These are phyloP conservation scores for Chaetoscypha palmicola DNA, from an alignment of 2,329 filamentous ascomycete genomes.

Conservation along the genomic window DNA sequence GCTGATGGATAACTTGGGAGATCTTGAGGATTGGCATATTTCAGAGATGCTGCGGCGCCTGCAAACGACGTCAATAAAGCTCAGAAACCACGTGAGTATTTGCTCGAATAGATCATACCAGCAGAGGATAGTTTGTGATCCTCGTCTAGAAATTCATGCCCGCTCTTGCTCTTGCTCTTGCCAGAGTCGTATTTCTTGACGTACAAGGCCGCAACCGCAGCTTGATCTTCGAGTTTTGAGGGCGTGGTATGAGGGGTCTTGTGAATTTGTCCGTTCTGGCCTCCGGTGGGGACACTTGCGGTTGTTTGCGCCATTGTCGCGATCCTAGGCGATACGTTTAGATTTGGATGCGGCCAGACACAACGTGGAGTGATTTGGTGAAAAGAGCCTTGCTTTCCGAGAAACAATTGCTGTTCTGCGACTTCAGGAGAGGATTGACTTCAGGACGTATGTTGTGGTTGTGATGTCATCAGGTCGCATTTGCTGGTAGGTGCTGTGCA, in stretches of 20 bases:
- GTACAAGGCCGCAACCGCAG: conserved; percentile 55
- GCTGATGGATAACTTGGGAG: conserved; percentile 68
- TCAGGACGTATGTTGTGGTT: too few relatives aligned
- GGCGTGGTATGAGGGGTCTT: conserved; percentile 15
- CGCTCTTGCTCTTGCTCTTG: conserved; percentile 1
- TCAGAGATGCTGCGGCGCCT: conserved; percentile 56
- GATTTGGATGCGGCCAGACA: too few relatives aligned
- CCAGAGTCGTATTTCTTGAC: conserved; percentile 37
- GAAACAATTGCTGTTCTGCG: too few relatives aligned
- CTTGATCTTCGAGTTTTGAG: conserved; percentile 36
- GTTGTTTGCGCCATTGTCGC: conserved; percentile 7
- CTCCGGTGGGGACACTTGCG: conserved; percentile 12
- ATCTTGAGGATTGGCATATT: conserved; percentile 65
- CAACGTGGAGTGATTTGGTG: too few relatives aligned
- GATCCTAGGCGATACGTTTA: too few relatives aligned
- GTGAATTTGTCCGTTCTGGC: conserved; percentile 14
- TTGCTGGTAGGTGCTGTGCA: too few relatives aligned
- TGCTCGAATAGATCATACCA: background rate
- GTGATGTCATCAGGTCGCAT: too few relatives aligned
- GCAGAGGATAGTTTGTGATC: conserved; percentile 6
- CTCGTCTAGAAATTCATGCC: background rate
- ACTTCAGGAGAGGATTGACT: too few relatives aligned
- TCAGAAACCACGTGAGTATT: background rate
- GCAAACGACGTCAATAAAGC: conserved; percentile 5
- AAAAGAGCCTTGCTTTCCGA: too few relatives aligned